Evolutionary conservation across 1,284 basidiomycete genomes (phyloP).

Genomic region (Ganoderma meredithae): DNA sequence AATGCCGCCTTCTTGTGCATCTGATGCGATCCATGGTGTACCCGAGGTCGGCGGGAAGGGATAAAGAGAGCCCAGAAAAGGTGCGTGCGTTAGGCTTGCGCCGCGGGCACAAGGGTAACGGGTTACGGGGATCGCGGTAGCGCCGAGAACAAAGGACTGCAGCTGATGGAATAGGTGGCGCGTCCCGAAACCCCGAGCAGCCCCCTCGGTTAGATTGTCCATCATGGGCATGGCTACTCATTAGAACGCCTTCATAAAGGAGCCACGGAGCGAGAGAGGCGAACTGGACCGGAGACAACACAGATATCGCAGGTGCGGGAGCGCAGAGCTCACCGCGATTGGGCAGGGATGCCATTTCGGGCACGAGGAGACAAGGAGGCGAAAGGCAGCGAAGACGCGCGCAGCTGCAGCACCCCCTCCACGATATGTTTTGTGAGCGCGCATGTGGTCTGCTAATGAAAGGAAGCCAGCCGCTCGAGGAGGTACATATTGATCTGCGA

Average conservation of each 20-base stretch:
- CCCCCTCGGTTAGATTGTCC: conserved; percentile 7
- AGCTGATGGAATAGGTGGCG: conserved; percentile 1
- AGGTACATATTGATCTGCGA: conserved; percentile 27
- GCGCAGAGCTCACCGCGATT: conserved; percentile 12
- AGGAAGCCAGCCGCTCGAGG: conserved; percentile 22
- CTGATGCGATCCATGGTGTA: conserved; percentile 12
- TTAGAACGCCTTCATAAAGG: conserved; percentile 31
- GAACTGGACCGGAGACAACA: conserved; percentile 20
- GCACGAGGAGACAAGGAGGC: conserved; percentile 43
- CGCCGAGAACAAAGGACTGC: conserved; percentile 17
- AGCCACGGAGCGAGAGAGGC: conserved; percentile 29
- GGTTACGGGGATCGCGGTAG: not conserved
- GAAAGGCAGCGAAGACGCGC: conserved; percentile 28
- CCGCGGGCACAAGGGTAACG: not conserved
- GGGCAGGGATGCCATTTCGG: conserved; percentile 33
- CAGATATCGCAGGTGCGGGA: conserved; percentile 12
- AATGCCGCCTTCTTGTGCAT: conserved; percentile 12
- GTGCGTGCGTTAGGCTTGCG: not conserved
- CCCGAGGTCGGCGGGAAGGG: not conserved
- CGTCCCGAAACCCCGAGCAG: conserved; percentile 16
- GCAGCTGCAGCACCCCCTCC: conserved; percentile 33
- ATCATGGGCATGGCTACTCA: conserved; percentile 17
- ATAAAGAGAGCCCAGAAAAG: not conserved
- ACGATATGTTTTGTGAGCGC: conserved; percentile 21
- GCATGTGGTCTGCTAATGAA: conserved; percentile 15